Evolutionary conservation across 2,329 filamentous ascomycete genomes (phyloP).

Genomic region (Cordyceps javanica): DNA sequence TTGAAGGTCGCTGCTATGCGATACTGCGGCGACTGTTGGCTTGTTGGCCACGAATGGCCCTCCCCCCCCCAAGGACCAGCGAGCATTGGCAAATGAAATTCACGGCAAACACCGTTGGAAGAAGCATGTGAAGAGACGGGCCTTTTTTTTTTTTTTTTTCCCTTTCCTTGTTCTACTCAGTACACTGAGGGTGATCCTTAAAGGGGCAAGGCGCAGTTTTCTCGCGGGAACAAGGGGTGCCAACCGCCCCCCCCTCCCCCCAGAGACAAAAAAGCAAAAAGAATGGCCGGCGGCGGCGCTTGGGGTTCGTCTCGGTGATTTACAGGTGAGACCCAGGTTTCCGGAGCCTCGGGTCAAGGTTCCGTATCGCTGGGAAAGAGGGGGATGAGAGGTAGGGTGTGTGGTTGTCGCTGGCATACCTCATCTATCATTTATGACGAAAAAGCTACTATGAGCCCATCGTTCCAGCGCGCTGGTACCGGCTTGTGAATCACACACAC

Average conservation of each 20-base stretch:
- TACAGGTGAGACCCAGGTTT: not conserved
- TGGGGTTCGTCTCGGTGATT: not conserved
- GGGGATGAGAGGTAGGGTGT: not conserved
- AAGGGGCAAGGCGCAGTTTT: slow-evolving; percentile 17
- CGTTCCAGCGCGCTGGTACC: slow-evolving; percentile 1
- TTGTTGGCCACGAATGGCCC: too few relatives aligned
- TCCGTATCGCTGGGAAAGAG: not conserved
- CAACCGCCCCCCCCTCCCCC: not conserved
- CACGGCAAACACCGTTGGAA: too few relatives aligned
- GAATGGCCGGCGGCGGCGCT: not conserved
- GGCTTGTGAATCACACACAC: not conserved
- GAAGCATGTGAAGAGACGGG: not conserved
- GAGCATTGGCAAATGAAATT: too few relatives aligned
- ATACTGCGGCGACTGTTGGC: too few relatives aligned
- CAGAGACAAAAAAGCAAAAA: not conserved
- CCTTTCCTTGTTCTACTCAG: too few relatives aligned
- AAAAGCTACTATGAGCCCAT: not conserved
- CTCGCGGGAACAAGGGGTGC: slow-evolving; percentile 18
- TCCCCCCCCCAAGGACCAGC: too few relatives aligned
- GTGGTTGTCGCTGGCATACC: not conserved
- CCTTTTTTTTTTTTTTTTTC: too few relatives aligned
- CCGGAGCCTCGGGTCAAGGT: slow-evolving; percentile 5
- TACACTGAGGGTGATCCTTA: too few relatives aligned
- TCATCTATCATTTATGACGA: slow-evolving; percentile 2
- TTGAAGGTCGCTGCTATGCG: too few relatives aligned